Evolutionary conservation across 1,284 basidiomycete species (phyloP).

Genomic region (Phylloporus sp.): DNA sequence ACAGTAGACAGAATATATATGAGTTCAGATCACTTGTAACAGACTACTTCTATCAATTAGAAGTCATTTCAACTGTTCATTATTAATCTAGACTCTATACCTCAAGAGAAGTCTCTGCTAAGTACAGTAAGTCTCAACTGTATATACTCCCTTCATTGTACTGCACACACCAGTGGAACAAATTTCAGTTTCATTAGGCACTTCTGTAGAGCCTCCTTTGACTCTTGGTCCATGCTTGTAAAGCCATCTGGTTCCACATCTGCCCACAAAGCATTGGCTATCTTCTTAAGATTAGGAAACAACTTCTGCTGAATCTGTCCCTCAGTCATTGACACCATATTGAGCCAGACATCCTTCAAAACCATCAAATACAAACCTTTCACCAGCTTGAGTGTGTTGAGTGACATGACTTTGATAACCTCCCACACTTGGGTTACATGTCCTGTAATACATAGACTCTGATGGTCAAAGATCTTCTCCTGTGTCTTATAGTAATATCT

Average conservation of each 20-base stretch:
- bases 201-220: neutral
- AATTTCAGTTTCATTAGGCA: neutral
- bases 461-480: neutral
- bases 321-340: neutral
- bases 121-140: too few relatives aligned
- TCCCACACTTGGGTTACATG: neutral
- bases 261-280: neutral
- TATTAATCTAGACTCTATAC: too few relatives aligned
- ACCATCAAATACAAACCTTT: neutral
- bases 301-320: neutral
- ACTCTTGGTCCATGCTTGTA: neutral
- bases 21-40: too few relatives aligned
- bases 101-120: too few relatives aligned
- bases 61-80: too few relatives aligned
- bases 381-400: neutral
- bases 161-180: too few relatives aligned
- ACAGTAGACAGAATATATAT: too few relatives aligned
- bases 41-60: too few relatives aligned
- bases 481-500: neutral
- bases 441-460: neutral
- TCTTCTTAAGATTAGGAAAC: neutral
- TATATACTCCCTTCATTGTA: too few relatives aligned
- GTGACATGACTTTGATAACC: neutral
- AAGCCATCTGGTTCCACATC: neutral
- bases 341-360: neutral